Evolutionary conservation across 2,329 filamentous ascomycete species (phyloP), one percentile per base, ranked within the genome.

Genomic region (Pseudogymnoascus pannorum): DNA sequence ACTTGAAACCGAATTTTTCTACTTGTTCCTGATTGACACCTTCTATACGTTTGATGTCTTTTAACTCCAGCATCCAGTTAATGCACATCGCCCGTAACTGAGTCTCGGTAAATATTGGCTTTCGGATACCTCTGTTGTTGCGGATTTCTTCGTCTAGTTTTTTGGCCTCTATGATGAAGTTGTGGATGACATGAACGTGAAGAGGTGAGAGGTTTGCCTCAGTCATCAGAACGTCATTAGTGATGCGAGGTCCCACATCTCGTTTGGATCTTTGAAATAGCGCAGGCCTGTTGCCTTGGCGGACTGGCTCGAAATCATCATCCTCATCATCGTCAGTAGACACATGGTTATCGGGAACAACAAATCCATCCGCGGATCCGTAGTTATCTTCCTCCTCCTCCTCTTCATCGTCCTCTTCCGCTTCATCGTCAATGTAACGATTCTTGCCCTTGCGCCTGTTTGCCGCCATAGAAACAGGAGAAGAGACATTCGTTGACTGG

Each of bases 51-150:
- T 74, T 75, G 84, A 94, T 88, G 62, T 84, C 76, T 14, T 82
- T 79, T 8, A 84, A 68, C 7, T 78, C 83, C 6, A 76, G 78
- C 0, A 88, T 89, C 78, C 88, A 88, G 33, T 78, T 74, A 58
- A 91, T 83, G 11, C 83, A 87, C 87, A 94, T 92, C 66, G 87
- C 82, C 35, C 86, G 83, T 58, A 92, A 80, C 12, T 90, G 79
- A 20, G 78, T 79, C 63, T 91, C 87, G 0, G 84, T 86, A 70
- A 94, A 94, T 0, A 87, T 76, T 2, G 80, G 79, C 3, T 81
- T 79, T 7, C 83, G 80, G 31, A 88, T 73, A 4, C 78, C 76
- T 58, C 83, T 82, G 22, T 77, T 77, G 64, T 84, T 82, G 67
- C 87, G 81, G 22, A 92, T 77, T 1, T 79, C 75, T 67, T 86